These are phyloP conservation scores for Rhodosporidiobolus odoratus DNA, from an alignment of 768 basidiomycete genomes.

Conservation along the genomic window DNA sequence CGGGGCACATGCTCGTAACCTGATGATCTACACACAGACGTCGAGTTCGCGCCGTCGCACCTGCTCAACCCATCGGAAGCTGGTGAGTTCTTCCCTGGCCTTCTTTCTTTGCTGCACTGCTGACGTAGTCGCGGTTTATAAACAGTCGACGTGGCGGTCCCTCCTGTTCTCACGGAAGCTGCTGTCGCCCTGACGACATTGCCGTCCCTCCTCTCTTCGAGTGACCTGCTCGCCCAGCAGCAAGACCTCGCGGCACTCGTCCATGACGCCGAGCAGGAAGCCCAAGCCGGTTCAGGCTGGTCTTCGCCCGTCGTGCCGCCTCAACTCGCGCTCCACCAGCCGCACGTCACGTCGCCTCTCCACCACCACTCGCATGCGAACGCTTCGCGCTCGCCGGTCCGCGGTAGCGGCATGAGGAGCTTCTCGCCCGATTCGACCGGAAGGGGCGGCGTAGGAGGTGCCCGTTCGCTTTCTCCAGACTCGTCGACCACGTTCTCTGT, in stretches of 20 bases:
- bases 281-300: conserved; percentile 30
- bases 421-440: conserved; percentile 30
- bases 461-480: conserved; percentile 5
- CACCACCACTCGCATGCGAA: conserved; percentile 1
- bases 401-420: not conserved
- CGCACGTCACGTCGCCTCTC: not conserved
- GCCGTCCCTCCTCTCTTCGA: conserved; percentile 34
- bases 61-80: conserved; percentile 33
- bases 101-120: no score
- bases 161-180: no score
- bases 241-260: conserved; percentile 25
- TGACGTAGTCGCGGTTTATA: no score
- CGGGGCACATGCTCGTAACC: no score
- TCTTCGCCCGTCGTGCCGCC: conserved; percentile 13
- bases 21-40: conserved; percentile 14
- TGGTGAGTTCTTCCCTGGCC: no score
- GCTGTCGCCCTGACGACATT: no score
- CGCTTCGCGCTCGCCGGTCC: conserved; percentile 24
- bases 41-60: conserved; percentile 36
- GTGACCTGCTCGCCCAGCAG: conserved; percentile 12
- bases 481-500: conserved; percentile 14
- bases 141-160: no score
- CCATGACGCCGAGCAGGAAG: conserved; percentile 29
- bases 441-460: conserved; percentile 9
- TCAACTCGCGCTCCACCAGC: not conserved